These are phyloP conservation scores for Mycena venus DNA, from an alignment of 768 basidiomycete genomes.

Conservation along the genomic window DNA sequence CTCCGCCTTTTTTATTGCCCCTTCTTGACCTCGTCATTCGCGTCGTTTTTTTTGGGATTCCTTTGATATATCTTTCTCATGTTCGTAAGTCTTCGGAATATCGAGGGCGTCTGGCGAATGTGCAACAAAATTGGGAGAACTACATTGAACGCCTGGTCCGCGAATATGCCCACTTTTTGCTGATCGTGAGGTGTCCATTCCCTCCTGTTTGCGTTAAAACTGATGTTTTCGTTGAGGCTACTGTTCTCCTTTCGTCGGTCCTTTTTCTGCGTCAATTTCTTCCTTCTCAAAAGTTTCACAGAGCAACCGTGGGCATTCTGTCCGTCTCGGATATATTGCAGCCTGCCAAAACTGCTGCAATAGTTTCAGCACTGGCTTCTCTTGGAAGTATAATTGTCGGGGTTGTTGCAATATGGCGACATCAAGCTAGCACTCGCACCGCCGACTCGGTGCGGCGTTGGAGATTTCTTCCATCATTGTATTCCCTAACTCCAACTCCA, in stretches of 20 bases:
- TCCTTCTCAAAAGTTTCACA: constrained; percentile 32
- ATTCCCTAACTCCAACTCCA: constrained; percentile 32
- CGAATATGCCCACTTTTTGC: constrained; percentile 69
- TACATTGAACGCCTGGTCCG: constrained; percentile 65
- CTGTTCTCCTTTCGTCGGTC: constrained; percentile 66
- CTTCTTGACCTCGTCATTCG: constrained; percentile 55
- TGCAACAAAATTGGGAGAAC: constrained; percentile 63
- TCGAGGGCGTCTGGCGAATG: constrained; percentile 60
- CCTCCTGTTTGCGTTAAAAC: not conserved
- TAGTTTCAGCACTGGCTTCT: constrained; percentile 62
- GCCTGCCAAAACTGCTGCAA: constrained; percentile 46
- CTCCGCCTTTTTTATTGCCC: constrained; percentile 41
- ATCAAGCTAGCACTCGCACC: constrained; percentile 61
- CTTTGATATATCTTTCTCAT: constrained; percentile 63
- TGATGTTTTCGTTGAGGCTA: constrained; percentile 51
- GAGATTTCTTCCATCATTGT: not conserved
- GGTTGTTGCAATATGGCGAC: constrained; percentile 69
- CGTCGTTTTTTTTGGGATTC: constrained; percentile 65
- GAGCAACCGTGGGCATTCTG: constrained; percentile 65
- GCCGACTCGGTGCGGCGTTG: constrained; percentile 54
- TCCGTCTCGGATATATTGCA: constrained; percentile 56
- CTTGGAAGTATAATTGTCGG: constrained; percentile 69
- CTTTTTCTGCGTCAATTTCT: constrained; percentile 4
- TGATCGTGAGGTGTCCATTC: constrained; percentile 57
- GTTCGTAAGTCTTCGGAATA: constrained; percentile 63